Conservation (phyloP, 148 eudicot genomes). For the Chenopodium album region DNA sequence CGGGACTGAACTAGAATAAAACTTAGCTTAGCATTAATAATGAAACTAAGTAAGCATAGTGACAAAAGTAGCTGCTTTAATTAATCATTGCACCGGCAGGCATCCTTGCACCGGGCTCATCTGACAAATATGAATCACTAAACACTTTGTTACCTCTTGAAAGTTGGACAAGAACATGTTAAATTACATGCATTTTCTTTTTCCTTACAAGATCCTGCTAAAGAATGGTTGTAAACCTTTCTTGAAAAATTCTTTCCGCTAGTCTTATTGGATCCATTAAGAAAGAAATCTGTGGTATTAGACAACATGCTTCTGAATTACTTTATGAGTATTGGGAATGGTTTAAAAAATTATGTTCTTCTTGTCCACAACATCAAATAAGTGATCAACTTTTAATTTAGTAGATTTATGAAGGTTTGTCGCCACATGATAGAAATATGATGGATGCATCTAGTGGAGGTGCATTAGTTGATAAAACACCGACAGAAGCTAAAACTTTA, state of each 20-base stretch:
- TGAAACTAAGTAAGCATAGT: no score
- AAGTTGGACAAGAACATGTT: conserved; percentile 8
- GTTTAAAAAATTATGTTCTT: conserved; percentile 13
- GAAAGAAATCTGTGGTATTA: conserved; percentile 20
- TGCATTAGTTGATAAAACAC: conserved; percentile 23
- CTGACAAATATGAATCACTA: not conserved
- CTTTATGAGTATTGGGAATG: conserved; percentile 21
- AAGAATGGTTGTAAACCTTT: conserved; percentile 18
- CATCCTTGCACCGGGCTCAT: not conserved
- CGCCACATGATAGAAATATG: conserved; percentile 2
- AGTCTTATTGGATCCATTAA: not conserved
- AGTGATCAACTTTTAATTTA: not conserved
- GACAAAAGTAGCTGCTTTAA: not conserved
- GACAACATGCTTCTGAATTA: conserved; percentile 1
- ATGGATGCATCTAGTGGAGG: conserved; percentile 28
- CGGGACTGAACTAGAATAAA: no score
- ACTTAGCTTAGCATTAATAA: no score
- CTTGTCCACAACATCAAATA: conserved; percentile 13
- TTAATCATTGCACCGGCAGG: not conserved
- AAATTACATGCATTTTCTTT: conserved; percentile 10
- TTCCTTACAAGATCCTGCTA: conserved; percentile 18
- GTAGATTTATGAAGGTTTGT: no score
- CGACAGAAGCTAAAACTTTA: not conserved
- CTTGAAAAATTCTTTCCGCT: not conserved
- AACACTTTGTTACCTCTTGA: not conserved